These are phyloP conservation scores for Populus tremula DNA, from an alignment of 345 rosid genomes.

Conservation along the genomic window DNA sequence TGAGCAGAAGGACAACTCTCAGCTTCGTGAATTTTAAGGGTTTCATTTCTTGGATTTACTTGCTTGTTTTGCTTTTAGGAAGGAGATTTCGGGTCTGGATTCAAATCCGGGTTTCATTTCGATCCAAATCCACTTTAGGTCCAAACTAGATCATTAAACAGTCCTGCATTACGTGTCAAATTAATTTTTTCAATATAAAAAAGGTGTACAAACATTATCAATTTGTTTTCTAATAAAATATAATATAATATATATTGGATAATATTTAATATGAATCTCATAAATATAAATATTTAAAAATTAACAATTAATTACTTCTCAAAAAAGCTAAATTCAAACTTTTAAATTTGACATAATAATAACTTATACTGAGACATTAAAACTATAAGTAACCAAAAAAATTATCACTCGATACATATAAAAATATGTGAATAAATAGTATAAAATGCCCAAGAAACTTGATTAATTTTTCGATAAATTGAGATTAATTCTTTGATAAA, in stretches of 20 bases:
- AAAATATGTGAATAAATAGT: rapidly evolving
- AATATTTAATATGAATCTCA: no score
- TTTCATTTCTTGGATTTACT: background rate
- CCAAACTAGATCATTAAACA: no score
- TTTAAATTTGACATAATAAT: background rate
- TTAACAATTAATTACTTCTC: no score
- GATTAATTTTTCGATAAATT: background rate
- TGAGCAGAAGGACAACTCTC: conserved; percentile 46
- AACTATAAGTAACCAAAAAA: background rate
- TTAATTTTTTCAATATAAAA: no score
- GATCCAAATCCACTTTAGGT: background rate
- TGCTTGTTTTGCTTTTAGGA: background rate
- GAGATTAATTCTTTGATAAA: background rate
- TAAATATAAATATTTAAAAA: no score
- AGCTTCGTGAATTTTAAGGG: background rate
- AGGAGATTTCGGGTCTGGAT: background rate
- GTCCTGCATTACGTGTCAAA: no score
- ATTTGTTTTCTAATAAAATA: no score
- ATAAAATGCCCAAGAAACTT: background rate
- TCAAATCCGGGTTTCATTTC: background rate
- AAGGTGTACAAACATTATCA: no score
- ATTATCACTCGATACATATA: rapidly evolving
- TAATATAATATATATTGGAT: no score
- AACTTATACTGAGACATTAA: rapidly evolving
- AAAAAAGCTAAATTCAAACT: no score